Evolutionary conservation across 2,329 filamentous ascomycete genomes (phyloP).

Genomic region (Trichoderma sp.): DNA sequence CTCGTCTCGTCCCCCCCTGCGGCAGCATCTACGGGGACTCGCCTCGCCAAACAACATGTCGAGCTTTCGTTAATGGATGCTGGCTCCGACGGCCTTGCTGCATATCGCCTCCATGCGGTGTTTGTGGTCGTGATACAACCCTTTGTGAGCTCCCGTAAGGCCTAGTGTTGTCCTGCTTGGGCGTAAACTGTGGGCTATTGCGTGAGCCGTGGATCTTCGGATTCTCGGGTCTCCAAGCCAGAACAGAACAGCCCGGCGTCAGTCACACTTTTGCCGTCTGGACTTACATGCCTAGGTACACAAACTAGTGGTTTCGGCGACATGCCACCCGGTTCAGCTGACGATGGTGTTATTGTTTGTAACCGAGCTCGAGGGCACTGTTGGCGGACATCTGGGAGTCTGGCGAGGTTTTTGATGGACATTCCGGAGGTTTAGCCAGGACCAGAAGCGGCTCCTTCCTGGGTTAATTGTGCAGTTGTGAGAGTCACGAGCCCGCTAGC

Average conservation of each 20-base stretch:
- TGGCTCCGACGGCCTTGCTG: not conserved
- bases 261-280: not conserved
- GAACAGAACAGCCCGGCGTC: not conserved
- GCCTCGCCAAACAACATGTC: not conserved
- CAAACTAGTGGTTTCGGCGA: not conserved
- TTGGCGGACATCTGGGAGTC: not conserved
- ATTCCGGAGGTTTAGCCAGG: conserved; percentile 12
- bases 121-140: too few relatives aligned
- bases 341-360: not conserved
- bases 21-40: not conserved
- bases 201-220: conserved; percentile 23
- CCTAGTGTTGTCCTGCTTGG: conserved; percentile 15
- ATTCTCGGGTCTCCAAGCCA: conserved; percentile 8
- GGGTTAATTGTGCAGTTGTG: not conserved
- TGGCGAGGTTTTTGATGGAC: conserved; percentile 1
- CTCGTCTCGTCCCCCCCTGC: not conserved
- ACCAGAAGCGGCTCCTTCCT: not conserved
- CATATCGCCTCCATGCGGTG: not conserved
- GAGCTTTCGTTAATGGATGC: not conserved
- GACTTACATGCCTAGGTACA: not conserved
- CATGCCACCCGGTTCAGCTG: conserved; percentile 5
- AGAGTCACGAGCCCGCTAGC: conserved; percentile 20
- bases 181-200: conserved; percentile 25
- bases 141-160: conserved; percentile 10
- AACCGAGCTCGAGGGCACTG: not conserved